These are phyloP conservation scores for Lumnitzera littorea DNA, from an alignment of 345 rosid species.

Conservation along the genomic window DNA sequence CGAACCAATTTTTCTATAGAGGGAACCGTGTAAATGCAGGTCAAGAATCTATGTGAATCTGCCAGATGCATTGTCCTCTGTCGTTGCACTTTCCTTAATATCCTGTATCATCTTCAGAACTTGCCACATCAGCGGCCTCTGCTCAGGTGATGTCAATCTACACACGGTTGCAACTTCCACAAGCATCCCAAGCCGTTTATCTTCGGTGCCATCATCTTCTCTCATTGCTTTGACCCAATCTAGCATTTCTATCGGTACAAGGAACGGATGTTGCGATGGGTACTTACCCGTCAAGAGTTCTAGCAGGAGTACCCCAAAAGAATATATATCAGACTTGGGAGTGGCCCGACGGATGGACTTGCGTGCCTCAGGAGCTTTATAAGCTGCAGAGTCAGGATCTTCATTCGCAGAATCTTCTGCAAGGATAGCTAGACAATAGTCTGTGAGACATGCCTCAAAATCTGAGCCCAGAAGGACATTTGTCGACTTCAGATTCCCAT, in stretches of 20 bases:
- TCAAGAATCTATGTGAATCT: constrained; percentile 9
- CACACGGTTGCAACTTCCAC: constrained; percentile 83
- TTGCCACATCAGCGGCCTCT: constrained; percentile 86
- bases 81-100: constrained; percentile 57
- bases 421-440: constrained; percentile 64
- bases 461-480: constrained; percentile 85
- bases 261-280: constrained; percentile 74
- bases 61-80: constrained; percentile 26
- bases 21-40: neutral
- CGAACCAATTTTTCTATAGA: too few species aligned
- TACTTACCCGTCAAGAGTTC: constrained; percentile 84
- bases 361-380: constrained; percentile 76
- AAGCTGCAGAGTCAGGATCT: constrained; percentile 60
- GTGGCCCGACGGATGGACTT: constrained; percentile 52
- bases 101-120: constrained; percentile 83
- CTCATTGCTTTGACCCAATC: constrained; percentile 80
- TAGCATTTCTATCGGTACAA: constrained; percentile 66
- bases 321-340: constrained; percentile 69
- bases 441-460: constrained; percentile 89
- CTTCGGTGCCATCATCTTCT: constrained; percentile 46
- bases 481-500: constrained; percentile 81
- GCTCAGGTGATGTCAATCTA: constrained; percentile 79
- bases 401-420: constrained; percentile 49
- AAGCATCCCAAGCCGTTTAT: constrained; percentile 63
- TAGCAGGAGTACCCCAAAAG: constrained; percentile 70